Evolutionary conservation across 208 protist species (phyloP).

Genomic region (Phytomonas francai): DNA sequence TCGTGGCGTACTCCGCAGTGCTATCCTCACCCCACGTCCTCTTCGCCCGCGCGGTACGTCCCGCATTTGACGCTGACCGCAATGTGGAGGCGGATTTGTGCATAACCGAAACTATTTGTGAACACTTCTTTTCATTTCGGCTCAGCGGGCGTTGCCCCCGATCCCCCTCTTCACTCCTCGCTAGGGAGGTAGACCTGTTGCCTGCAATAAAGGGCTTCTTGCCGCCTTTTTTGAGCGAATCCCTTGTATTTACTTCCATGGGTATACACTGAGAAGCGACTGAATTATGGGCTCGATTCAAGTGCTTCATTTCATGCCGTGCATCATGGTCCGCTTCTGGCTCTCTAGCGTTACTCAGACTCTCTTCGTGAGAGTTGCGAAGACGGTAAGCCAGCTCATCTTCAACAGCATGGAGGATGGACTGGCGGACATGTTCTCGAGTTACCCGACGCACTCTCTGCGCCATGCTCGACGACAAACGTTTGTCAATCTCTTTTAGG

Average conservation of each 20-base stretch:
- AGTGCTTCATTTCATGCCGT: background rate
- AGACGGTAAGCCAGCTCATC: constrained; percentile 7
- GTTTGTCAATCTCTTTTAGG: constrained; percentile 22
- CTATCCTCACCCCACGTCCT: background rate
- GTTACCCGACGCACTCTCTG: constrained; percentile 24
- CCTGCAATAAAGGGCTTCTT: background rate
- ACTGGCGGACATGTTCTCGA: constrained; percentile 23
- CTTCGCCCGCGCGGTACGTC: background rate
- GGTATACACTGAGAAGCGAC: background rate
- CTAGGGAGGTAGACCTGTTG: background rate
- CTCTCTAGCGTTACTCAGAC: background rate
- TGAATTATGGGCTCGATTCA: background rate
- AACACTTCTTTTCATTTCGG: background rate
- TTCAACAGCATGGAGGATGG: constrained; percentile 23
- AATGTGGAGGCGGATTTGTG: background rate
- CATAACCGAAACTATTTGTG: background rate
- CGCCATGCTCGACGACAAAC: constrained; percentile 20
- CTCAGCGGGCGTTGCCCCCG: background rate
- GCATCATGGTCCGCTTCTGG: background rate
- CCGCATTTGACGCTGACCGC: background rate
- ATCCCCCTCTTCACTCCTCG: background rate
- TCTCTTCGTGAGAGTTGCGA: background rate
- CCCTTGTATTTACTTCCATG: background rate
- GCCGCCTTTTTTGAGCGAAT: background rate
- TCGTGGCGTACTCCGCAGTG: background rate